Conservation (phyloP, 2,329 filamentous ascomycete species). For the Aureobasidium sp. region DNA sequence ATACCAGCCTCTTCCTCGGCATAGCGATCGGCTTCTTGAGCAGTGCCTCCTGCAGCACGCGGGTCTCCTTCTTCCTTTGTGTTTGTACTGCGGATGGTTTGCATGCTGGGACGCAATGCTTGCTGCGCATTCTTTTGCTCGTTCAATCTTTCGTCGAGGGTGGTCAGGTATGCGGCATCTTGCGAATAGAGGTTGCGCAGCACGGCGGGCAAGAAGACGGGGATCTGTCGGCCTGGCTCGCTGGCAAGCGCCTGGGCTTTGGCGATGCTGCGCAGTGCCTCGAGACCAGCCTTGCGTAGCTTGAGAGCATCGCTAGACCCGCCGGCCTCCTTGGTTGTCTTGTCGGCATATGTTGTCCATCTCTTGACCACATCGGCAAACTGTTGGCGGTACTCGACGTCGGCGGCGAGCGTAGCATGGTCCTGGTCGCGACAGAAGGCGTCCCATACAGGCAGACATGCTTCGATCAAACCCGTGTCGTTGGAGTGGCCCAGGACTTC, state of each 20-base stretch:
- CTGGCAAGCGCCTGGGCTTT: conserved; percentile 71
- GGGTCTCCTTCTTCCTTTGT: conserved; percentile 56
- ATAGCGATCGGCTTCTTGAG: conserved; percentile 79
- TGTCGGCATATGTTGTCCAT: conserved; percentile 75
- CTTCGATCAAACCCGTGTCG: conserved; percentile 89
- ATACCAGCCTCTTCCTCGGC: conserved; percentile 85
- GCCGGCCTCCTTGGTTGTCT: conserved; percentile 37
- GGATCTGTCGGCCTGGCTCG: conserved; percentile 67
- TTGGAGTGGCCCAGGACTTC: conserved; percentile 69
- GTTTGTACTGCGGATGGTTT: conserved; percentile 67
- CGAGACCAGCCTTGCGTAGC: conserved; percentile 45
- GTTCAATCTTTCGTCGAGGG: conserved; percentile 47
- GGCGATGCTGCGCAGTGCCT: conserved; percentile 72
- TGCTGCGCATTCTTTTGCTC: conserved; percentile 51
- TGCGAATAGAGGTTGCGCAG: conserved; percentile 79
- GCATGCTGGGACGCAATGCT: conserved; percentile 59
- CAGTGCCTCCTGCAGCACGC: conserved; percentile 66
- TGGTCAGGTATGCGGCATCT: conserved; percentile 60
- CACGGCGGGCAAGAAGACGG: conserved; percentile 74
- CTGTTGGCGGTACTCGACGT: conserved; percentile 72
- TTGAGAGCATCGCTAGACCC: conserved; percentile 67
- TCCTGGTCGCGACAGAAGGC: conserved; percentile 87
- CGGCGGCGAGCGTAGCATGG: conserved; percentile 73
- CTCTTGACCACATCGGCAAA: conserved; percentile 75
- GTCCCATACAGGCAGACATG: conserved; percentile 77